phyloP scores from a whole-genome alignment of 2,329 filamentous ascomycete species.

The Xylaria sp. region DNA sequence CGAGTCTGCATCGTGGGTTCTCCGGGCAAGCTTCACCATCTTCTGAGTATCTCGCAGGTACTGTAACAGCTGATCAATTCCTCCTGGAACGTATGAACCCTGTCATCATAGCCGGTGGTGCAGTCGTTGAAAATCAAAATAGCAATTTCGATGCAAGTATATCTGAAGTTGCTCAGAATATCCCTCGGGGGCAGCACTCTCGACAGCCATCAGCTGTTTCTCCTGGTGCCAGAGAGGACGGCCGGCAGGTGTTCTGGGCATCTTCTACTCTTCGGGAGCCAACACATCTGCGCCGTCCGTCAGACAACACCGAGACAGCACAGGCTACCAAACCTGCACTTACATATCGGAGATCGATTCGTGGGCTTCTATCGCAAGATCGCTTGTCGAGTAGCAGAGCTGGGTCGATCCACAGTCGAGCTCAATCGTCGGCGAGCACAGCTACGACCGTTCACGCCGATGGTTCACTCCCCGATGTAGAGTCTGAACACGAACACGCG shows the following conservation, averaged over 20 bases:
- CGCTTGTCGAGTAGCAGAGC: slow-evolving; percentile 43
- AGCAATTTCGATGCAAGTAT: slow-evolving; percentile 43
- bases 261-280: slow-evolving; percentile 45
- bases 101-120: slow-evolving; percentile 61
- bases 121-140: slow-evolving; percentile 57
- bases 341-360: slow-evolving; percentile 51
- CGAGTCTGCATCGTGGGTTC: slow-evolving; percentile 43
- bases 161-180: slow-evolving; percentile 47
- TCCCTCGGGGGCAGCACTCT: slow-evolving; percentile 38
- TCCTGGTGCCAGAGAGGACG: slow-evolving; percentile 36
- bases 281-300: slow-evolving; percentile 39
- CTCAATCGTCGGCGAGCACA: slow-evolving; percentile 51
- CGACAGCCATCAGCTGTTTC: slow-evolving; percentile 40
- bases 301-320: slow-evolving; percentile 52
- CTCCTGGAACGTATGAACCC: slow-evolving; percentile 58
- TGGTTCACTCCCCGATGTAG: slow-evolving; percentile 45
- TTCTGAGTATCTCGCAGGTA: slow-evolving; percentile 45
- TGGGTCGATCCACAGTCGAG: slow-evolving; percentile 46
- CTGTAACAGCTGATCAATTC: slow-evolving; percentile 48
- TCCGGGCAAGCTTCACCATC: slow-evolving; percentile 42
- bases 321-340: slow-evolving; percentile 45
- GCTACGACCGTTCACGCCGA: slow-evolving; percentile 55
- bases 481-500: slow-evolving; percentile 34
- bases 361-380: slow-evolving; percentile 44
- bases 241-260: slow-evolving; percentile 47